phyloP scores from a whole-genome alignment of 164 flowering plant genomes.

The Amborella trichopoda region DNA sequence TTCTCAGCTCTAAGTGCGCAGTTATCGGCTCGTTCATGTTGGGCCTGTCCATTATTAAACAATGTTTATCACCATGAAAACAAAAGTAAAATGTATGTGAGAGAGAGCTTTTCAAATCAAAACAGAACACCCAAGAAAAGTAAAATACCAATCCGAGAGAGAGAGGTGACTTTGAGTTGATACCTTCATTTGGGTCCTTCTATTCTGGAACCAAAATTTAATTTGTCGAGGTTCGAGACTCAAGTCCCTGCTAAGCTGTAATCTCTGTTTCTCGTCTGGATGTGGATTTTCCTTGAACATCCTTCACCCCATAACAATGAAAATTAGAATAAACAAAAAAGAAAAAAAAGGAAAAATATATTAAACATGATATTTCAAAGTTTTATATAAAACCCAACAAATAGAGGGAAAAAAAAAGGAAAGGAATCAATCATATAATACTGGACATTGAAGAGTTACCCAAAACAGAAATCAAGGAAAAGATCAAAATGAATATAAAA shows the following conservation, averaged over 20 bases:
- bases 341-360: conserved; percentile 3
- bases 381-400: too few species aligned
- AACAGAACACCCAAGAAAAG: not conserved
- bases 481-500: too few species aligned
- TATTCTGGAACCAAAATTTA: conserved; percentile 90
- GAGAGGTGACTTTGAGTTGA: not conserved
- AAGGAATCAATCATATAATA: too few species aligned
- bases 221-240: conserved; percentile 70
- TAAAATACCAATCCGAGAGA: not conserved
- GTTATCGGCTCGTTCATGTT: conserved; percentile 69
- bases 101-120: not conserved
- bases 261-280: conserved; percentile 76
- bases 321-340: too few species aligned
- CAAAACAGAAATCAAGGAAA: too few species aligned
- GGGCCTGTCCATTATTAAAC: conserved; percentile 44
- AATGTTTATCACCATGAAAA: not conserved
- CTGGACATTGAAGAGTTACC: too few species aligned
- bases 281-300: conserved; percentile 80
- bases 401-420: too few species aligned
- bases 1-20: conserved; percentile 56
- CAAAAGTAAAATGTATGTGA: not conserved
- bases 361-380: too few species aligned
- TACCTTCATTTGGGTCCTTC: conserved; percentile 85
- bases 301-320: conserved; percentile 25
- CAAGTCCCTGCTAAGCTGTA: conserved; percentile 56